Conservation (phyloP, 768 basidiomycete species). For the Russula dissimulans region DNA sequence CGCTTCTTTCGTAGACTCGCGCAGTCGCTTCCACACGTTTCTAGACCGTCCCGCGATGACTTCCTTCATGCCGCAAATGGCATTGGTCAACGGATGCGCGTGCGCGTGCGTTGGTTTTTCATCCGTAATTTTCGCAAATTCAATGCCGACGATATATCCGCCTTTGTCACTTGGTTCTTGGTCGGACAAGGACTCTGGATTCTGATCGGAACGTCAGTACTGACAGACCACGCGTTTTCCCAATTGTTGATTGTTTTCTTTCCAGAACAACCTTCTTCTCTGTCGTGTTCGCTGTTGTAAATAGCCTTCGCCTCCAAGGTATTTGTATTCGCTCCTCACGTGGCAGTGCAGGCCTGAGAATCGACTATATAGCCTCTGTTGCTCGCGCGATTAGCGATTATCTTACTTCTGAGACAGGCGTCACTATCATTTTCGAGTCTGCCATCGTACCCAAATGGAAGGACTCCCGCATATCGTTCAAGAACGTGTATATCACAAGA, state of each 20-base stretch:
- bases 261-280: slow-evolving; percentile 90
- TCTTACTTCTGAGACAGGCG: slow-evolving; percentile 85
- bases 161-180: slow-evolving; percentile 91
- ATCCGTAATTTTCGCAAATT: slow-evolving; percentile 91
- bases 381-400: slow-evolving; percentile 88
- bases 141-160: slow-evolving; percentile 94
- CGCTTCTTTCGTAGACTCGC: slow-evolving; percentile 76
- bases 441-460: slow-evolving; percentile 98
- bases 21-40: slow-evolving; percentile 63
- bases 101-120: slow-evolving; percentile 97
- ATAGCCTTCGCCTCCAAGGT: slow-evolving; percentile 83
- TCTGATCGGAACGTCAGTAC: slow-evolving; percentile 78
- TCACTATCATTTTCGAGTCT: slow-evolving; percentile 92
- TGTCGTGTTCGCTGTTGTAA: slow-evolving; percentile 79
- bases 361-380: slow-evolving; percentile 51
- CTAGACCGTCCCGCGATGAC: slow-evolving; percentile 80
- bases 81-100: slow-evolving; percentile 83
- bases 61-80: slow-evolving; percentile 77
- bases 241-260: neutral
- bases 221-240: neutral
- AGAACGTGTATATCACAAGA: slow-evolving; percentile 90
- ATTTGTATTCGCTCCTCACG: neutral
- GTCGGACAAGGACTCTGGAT: slow-evolving; percentile 97
- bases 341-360: neutral
- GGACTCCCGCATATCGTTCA: slow-evolving; percentile 91